phyloP scores from a whole-genome alignment of 2,329 filamentous ascomycete species.

The Trichoderma breve region DNA sequence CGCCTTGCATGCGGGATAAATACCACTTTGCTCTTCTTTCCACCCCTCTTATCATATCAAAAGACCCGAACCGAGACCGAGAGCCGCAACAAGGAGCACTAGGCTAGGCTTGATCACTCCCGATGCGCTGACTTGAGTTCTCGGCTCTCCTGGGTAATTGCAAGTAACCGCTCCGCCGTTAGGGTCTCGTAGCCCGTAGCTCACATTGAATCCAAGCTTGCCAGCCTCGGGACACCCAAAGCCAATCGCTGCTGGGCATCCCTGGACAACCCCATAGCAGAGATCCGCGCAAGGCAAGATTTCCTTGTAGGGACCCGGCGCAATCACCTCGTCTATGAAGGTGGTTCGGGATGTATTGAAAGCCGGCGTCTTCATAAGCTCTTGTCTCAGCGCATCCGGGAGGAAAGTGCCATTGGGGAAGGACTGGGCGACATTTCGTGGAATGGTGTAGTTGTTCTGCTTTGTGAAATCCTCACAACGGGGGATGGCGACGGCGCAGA shows the following conservation, averaged over 20 bases:
- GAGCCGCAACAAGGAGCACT: conserved; percentile 20
- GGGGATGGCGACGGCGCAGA: conserved; percentile 89
- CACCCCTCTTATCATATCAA: neutral
- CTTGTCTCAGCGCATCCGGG: conserved; percentile 34
- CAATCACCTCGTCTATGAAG: conserved; percentile 67
- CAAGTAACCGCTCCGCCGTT: conserved; percentile 32
- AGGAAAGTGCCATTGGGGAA: conserved; percentile 68
- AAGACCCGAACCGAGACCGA: conserved; percentile 4
- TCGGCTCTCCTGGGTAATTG: conserved; percentile 40
- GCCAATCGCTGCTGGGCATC: conserved; percentile 72
- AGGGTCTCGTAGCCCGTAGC: conserved; percentile 34
- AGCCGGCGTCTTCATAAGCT: conserved; percentile 26
- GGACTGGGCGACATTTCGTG: conserved; percentile 66
- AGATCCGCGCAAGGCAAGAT: conserved; percentile 83
- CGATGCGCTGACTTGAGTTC: conserved; percentile 30
- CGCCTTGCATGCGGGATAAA: conserved; percentile 10
- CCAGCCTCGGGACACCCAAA: conserved; percentile 68
- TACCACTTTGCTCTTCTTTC: neutral
- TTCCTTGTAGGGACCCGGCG: conserved; percentile 91
- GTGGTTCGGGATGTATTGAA: conserved; percentile 61
- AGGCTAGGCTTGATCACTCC: conserved; percentile 20
- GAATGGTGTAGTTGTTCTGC: conserved; percentile 41
- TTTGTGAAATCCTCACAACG: conserved; percentile 82
- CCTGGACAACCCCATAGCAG: conserved; percentile 82
- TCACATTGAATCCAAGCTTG: conserved; percentile 35